Percentiles rank a stretch among this genome's conserved stretches.
Conservation (phyloP, 2,329 filamentous ascomycete species). For the Sporothrix phasma region DNA sequence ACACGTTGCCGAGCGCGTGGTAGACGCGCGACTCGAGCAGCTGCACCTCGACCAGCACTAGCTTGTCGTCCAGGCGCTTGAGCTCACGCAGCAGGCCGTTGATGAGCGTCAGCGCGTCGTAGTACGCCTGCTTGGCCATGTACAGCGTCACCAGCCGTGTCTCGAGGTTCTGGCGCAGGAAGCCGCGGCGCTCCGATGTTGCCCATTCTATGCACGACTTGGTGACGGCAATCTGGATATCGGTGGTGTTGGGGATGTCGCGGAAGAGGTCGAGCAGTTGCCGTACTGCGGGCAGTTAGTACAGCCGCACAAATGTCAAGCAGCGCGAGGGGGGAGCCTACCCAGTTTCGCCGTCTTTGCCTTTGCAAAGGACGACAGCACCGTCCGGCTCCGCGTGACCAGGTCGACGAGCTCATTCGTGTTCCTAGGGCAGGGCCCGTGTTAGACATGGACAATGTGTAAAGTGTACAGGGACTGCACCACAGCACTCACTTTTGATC, state of each 20-base stretch:
- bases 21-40: conserved; percentile 94
- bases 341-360: conserved; percentile 97
- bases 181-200: conserved; percentile 83
- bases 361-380: conserved; percentile 93
- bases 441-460: conserved; percentile 16
- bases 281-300: conserved; percentile 53
- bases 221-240: conserved; percentile 88
- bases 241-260: conserved; percentile 85
- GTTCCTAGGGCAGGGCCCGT: conserved; percentile 41
- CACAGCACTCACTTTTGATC: conserved; percentile 61
- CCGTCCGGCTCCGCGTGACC: conserved; percentile 79
- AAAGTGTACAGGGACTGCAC: conserved; percentile 19
- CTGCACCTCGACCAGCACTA: conserved; percentile 95
- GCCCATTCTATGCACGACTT: conserved; percentile 99
- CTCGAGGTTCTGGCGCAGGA: conserved; percentile 96
- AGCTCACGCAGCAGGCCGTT: conserved; percentile 92
- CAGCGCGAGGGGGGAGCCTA: conserved; percentile 36
- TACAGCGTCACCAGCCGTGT: conserved; percentile 86
- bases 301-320: not conserved
- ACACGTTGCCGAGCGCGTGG: conserved; percentile 90
- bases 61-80: conserved; percentile 96
- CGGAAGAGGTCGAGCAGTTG: conserved; percentile 94
- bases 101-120: conserved; percentile 92
- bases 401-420: conserved; percentile 78
- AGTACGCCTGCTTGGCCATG: conserved; percentile 96